phyloP scores from a whole-genome alignment of 1,284 basidiomycete species.

The Heimioporus punctisporus region DNA sequence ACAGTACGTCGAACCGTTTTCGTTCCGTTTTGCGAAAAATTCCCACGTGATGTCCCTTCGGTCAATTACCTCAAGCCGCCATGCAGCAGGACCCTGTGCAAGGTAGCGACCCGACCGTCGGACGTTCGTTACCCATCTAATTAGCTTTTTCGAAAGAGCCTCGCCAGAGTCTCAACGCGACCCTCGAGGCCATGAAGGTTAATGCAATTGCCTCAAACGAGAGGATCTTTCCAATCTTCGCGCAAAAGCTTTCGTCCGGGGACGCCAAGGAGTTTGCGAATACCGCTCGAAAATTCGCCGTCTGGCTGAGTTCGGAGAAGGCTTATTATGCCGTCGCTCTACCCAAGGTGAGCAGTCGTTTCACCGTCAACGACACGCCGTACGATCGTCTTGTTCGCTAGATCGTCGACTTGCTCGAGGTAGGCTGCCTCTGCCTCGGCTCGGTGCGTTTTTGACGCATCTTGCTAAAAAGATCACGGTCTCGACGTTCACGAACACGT shows the following conservation, averaged over 20 bases:
- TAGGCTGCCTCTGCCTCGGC: slow-evolving; percentile 1
- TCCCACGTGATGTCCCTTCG: too few species aligned
- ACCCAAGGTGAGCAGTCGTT: slow-evolving; percentile 20
- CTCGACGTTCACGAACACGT: slow-evolving; percentile 14
- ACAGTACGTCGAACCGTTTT: too few species aligned
- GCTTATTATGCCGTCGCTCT: slow-evolving; percentile 32
- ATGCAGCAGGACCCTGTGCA: slow-evolving; percentile 1
- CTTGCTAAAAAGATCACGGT: slow-evolving; percentile 21
- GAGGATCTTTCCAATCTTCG: slow-evolving; percentile 32
- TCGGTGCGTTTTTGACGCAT: not conserved
- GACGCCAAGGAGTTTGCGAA: slow-evolving; percentile 20
- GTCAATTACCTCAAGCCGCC: too few species aligned
- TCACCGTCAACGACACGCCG: not conserved
- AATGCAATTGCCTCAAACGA: slow-evolving; percentile 28
- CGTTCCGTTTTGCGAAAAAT: too few species aligned
- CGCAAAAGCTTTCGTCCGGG: slow-evolving; percentile 23
- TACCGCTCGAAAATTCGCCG: slow-evolving; percentile 19
- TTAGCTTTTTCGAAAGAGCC: slow-evolving; percentile 6
- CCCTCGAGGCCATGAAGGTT: slow-evolving; percentile 16
- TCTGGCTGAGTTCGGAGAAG: slow-evolving; percentile 31
- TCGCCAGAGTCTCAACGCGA: not conserved
- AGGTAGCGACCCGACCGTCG: slow-evolving; percentile 3
- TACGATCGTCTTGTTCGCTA: slow-evolving; percentile 5
- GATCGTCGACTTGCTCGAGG: slow-evolving; percentile 33
- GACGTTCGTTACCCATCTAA: slow-evolving; percentile 3